Conservation (phyloP, 2,329 filamentous ascomycete species). For the Juglanconis sp. region DNA sequence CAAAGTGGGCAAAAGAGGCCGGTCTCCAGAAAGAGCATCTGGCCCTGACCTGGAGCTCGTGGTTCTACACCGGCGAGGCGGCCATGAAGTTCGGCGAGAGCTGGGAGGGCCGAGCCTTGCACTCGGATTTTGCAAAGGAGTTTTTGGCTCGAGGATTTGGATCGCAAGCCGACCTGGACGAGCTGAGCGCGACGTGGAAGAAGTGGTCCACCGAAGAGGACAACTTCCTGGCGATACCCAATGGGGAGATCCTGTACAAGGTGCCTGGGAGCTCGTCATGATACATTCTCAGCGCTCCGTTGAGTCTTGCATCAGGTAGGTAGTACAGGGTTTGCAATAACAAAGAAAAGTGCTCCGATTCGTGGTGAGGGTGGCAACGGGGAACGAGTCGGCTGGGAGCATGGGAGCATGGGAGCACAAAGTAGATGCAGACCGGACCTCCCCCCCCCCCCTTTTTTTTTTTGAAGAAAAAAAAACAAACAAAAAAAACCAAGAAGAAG, state of each 20-base stretch:
- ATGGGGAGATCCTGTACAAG: constrained; percentile 13
- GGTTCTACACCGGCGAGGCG: constrained; percentile 12
- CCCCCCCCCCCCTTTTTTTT: too few relatives aligned
- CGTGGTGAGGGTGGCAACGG: too few relatives aligned
- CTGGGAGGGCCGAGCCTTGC: constrained; percentile 11
- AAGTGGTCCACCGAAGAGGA: constrained; percentile 9
- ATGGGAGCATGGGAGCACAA: too few relatives aligned
- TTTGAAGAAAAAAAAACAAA: too few relatives aligned
- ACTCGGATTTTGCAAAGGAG: constrained; percentile 13
- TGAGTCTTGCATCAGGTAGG: too few relatives aligned
- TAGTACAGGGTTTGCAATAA: too few relatives aligned
- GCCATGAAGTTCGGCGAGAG: constrained; percentile 8
- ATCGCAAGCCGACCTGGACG: constrained; percentile 7
- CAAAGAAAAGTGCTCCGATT: too few relatives aligned
- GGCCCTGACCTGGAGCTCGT: constrained; percentile 2
- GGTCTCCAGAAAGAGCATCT: not conserved
- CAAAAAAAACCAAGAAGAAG: too few relatives aligned
- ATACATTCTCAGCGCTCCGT: not conserved
- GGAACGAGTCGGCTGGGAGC: too few relatives aligned
- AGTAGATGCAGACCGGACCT: too few relatives aligned
- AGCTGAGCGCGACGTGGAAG: constrained; percentile 7
- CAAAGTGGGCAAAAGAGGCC: constrained; percentile 13
- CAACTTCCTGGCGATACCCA: constrained; percentile 10
- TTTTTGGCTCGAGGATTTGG: not conserved
- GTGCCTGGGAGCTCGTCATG: not conserved